Evolutionary conservation across 2,329 filamentous ascomycete species (phyloP).

Genomic region (Chaetomium olivaceum): DNA sequence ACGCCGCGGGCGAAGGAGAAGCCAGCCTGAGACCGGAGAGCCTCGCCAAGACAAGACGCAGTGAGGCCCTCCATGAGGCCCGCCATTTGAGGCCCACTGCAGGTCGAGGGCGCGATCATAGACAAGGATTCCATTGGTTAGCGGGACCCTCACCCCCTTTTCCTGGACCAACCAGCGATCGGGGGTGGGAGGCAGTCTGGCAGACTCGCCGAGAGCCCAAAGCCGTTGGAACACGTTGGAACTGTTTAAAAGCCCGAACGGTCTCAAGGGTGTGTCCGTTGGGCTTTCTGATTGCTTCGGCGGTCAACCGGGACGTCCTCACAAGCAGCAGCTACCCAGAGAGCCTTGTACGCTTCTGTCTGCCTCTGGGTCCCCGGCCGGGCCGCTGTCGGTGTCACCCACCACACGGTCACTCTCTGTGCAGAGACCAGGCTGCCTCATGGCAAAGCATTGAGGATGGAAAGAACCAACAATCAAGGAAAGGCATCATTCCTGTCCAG

Average conservation of each 20-base stretch:
- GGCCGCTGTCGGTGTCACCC: not conserved
- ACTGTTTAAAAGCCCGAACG: not conserved
- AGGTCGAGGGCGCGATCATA: not conserved
- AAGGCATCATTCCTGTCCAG: not conserved
- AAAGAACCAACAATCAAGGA: not conserved
- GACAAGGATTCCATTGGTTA: slow-evolving; percentile 15
- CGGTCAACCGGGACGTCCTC: not conserved
- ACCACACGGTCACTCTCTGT: not conserved
- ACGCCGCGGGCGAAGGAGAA: not conserved
- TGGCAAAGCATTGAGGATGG: not conserved
- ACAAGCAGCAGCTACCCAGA: not conserved
- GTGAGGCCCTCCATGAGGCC: slow-evolving; percentile 14
- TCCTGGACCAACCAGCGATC: not conserved
- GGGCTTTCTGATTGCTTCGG: not conserved
- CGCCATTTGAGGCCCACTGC: slow-evolving; percentile 12
- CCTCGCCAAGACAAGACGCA: not conserved
- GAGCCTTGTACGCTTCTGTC: not conserved
- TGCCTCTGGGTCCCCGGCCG: not conserved
- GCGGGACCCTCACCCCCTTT: not conserved
- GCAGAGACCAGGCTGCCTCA: not conserved
- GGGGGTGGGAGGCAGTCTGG: not conserved
- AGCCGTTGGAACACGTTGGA: slow-evolving; percentile 10
- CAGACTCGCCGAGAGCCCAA: not conserved
- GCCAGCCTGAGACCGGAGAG: not conserved
- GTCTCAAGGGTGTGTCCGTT: not conserved